phyloP scores from a whole-genome alignment of 768 basidiomycete genomes.

The Pulveroboletus sp. region DNA sequence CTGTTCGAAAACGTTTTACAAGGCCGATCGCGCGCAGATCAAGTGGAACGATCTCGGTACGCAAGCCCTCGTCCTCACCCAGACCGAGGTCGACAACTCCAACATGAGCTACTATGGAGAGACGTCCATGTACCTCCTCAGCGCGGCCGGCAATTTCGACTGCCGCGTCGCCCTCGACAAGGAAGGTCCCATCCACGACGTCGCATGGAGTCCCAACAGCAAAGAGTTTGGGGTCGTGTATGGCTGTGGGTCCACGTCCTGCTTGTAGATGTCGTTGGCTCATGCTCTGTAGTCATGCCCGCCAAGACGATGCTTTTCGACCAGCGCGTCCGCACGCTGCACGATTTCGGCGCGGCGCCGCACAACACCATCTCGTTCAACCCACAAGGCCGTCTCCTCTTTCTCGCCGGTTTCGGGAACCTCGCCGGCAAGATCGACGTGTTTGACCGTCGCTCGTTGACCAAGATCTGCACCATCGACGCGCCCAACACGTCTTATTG shows the following conservation, averaged over 20 bases:
- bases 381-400: conserved; percentile 84
- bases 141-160: conserved; percentile 90
- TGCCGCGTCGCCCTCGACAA: conserved; percentile 87
- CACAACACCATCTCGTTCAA: conserved; percentile 94
- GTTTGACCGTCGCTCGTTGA: conserved; percentile 82
- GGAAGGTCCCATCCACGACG: conserved; percentile 97
- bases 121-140: conserved; percentile 90
- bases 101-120: conserved; percentile 99
- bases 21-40: conserved; percentile 87
- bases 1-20: conserved; percentile 90
- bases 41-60: conserved; percentile 98
- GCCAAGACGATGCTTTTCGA: conserved; percentile 92
- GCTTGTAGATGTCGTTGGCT: not conserved
- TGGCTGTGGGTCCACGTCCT: conserved; percentile 68
- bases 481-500: conserved; percentile 93
- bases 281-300: conserved; percentile 70
- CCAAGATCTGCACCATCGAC: conserved; percentile 73
- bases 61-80: conserved; percentile 85
- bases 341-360: conserved; percentile 88
- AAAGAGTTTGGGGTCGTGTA: conserved; percentile 97
- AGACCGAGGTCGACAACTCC: conserved; percentile 94
- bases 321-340: conserved; percentile 77
- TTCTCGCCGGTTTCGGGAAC: conserved; percentile 95
- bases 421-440: conserved; percentile 92
- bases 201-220: conserved; percentile 92